phyloP scores from a whole-genome alignment of 2,329 filamentous ascomycete genomes.

The Colletotrichum lini region DNA sequence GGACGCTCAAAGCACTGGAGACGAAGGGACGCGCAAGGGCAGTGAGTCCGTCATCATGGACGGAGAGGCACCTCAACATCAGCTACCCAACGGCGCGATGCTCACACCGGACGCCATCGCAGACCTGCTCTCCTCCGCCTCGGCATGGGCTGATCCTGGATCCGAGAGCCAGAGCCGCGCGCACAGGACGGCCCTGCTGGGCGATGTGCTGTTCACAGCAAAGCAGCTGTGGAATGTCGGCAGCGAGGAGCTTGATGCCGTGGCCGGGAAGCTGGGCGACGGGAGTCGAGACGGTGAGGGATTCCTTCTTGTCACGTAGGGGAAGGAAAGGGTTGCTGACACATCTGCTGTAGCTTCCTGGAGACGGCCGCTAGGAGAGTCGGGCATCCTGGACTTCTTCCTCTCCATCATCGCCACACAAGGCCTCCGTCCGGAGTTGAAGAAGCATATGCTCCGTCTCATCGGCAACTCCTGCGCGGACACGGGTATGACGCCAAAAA shows the following conservation, averaged over 20 bases:
- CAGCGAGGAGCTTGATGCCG: slow-evolving; percentile 58
- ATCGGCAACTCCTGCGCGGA: slow-evolving; percentile 76
- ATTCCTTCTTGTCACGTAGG: background rate
- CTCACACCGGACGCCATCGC: slow-evolving; percentile 31
- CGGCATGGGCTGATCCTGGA: slow-evolving; percentile 21
- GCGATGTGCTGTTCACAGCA: slow-evolving; percentile 56
- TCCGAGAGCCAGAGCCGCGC: slow-evolving; percentile 22
- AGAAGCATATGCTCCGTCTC: slow-evolving; percentile 69
- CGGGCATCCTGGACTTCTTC: slow-evolving; percentile 71
- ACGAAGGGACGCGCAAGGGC: background rate
- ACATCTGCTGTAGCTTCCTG: slow-evolving; percentile 61
- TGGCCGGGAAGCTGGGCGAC: slow-evolving; percentile 68
- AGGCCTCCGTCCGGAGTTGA: slow-evolving; percentile 58
- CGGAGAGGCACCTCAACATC: slow-evolving; percentile 13
- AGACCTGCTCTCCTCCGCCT: slow-evolving; percentile 24
- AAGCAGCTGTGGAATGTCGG: slow-evolving; percentile 58
- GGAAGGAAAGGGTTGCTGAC: slow-evolving; percentile 40
- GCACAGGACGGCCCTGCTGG: slow-evolving; percentile 21
- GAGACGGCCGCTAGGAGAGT: slow-evolving; percentile 70
- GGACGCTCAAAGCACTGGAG: background rate
- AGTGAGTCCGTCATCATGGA: slow-evolving; percentile 6
- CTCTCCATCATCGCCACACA: slow-evolving; percentile 60
- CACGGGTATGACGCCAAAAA: slow-evolving; percentile 57
- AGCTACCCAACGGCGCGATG: slow-evolving; percentile 7
- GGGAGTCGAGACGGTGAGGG: slow-evolving; percentile 69